Percentiles rank a stretch among this genome's conserved stretches.
These are phyloP conservation scores for Phyllosticta citriasiana DNA, from an alignment of 2,329 filamentous ascomycete genomes.

Conservation along the genomic window DNA sequence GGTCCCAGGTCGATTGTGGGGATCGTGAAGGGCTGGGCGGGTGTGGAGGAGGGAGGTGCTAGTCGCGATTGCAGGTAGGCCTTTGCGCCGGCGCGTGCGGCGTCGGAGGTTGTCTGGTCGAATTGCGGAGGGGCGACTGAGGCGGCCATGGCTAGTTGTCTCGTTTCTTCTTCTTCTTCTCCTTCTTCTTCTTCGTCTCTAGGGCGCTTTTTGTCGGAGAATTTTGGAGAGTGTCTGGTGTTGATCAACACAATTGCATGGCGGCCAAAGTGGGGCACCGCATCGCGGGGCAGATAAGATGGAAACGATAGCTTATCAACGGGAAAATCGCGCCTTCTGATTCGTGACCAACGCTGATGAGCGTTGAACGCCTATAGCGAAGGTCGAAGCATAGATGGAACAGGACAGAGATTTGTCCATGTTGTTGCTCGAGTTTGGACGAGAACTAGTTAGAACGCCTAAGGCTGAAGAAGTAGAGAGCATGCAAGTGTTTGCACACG, in stretches of 20 bases:
- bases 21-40: constrained; percentile 19
- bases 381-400: no score
- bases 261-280: neutral
- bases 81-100: constrained; percentile 3
- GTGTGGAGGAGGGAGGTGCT: neutral
- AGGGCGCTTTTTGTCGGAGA: neutral
- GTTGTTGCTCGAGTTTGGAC: no score
- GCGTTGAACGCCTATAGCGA: neutral
- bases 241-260: neutral
- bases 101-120: constrained; percentile 5
- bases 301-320: neutral
- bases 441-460: no score
- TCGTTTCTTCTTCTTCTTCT: neutral
- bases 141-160: constrained; percentile 2
- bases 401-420: no score
- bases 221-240: neutral
- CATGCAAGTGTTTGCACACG: no score
- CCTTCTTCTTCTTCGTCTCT: neutral
- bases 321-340: neutral
- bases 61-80: constrained; percentile 7
- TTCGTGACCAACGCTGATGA: neutral
- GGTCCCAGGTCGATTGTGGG: constrained; percentile 29
- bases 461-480: no score
- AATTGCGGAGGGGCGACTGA: neutral
- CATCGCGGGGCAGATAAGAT: neutral